phyloP scores from a whole-genome alignment of 2,329 filamentous ascomycete species.

The Macrophomina pseudophaseolina region DNA sequence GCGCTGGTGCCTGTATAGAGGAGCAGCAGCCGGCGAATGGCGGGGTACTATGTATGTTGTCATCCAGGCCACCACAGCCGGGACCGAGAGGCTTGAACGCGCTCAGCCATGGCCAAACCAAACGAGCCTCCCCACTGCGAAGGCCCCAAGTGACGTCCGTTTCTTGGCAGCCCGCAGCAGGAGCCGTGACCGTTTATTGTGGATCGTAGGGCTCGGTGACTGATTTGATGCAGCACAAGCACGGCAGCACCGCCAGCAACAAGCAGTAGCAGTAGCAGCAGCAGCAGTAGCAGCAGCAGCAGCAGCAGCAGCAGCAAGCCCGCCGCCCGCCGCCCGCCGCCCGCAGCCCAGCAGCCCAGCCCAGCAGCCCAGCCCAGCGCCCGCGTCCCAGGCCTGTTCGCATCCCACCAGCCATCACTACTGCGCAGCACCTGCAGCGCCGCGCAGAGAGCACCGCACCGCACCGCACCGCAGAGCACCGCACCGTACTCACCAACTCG shows the following conservation, averaged over 20 bases:
- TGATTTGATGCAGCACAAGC: not conserved
- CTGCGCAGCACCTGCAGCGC: no score
- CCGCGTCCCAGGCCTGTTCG: slow-evolving; percentile 2
- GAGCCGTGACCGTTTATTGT: slow-evolving; percentile 12
- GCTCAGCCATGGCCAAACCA: not conserved
- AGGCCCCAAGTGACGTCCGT: slow-evolving; percentile 9
- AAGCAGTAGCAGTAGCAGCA: no score
- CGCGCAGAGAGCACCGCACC: no score
- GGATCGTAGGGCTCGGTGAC: slow-evolving; percentile 15
- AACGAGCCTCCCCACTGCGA: not conserved
- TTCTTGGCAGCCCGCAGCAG: slow-evolving; percentile 10
- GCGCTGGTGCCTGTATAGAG: not conserved
- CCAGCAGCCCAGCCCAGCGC: not conserved
- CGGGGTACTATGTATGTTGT: not conserved
- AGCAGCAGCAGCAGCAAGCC: not conserved
- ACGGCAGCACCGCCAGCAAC: slow-evolving; percentile 1
- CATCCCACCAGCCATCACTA: not conserved
- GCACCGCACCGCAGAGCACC: not conserved
- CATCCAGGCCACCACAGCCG: not conserved
- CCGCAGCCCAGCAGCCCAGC: not conserved
- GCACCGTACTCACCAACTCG: not conserved
- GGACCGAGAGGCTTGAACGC: not conserved
- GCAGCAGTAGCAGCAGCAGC: not conserved
- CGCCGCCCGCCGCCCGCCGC: not conserved
- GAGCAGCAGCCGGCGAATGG: not conserved